Evolutionary conservation across 768 basidiomycete species (phyloP).

Genomic region (Hypholoma fasciculare): DNA sequence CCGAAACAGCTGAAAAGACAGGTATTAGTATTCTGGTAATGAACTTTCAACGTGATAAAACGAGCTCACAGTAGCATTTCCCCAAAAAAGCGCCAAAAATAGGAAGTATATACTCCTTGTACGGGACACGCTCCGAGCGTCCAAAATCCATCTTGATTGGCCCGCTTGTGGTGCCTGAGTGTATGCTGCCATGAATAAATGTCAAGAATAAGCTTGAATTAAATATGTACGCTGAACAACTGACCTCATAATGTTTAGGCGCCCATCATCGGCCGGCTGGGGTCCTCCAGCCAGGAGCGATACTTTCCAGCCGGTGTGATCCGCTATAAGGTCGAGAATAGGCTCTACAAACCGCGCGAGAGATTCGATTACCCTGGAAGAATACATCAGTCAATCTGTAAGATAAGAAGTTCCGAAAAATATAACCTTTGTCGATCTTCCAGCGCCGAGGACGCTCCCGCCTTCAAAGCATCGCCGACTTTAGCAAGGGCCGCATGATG

Average conservation of each 20-base stretch:
- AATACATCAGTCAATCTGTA: too few species aligned
- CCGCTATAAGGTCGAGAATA: conserved; percentile 8
- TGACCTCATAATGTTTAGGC: conserved; percentile 14
- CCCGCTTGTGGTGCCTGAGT: conserved; percentile 19
- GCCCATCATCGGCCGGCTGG: conserved; percentile 14
- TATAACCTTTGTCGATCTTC: conserved; percentile 14
- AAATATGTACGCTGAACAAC: not conserved
- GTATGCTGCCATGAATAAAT: conserved; percentile 10
- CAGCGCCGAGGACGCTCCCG: not conserved
- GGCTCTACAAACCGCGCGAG: conserved; percentile 8
- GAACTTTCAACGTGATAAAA: not conserved
- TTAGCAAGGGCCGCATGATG: not conserved
- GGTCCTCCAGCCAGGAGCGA: conserved; percentile 16
- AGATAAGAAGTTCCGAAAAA: too few species aligned
- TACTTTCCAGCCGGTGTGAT: conserved; percentile 14
- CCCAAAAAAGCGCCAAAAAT: conserved; percentile 15
- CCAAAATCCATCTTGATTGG: conserved; percentile 19
- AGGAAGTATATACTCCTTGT: conserved; percentile 14
- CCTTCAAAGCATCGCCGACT: not conserved
- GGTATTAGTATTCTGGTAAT: not conserved
- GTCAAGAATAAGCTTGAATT: too few species aligned
- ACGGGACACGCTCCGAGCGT: conserved; percentile 4
- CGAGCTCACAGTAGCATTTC: conserved; percentile 17
- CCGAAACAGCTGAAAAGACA: conserved; percentile 7
- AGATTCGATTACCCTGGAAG: conserved; percentile 9